Percentiles rank a stretch among this genome's conserved stretches.
These are phyloP conservation scores for Trametes elegans DNA, from an alignment of 768 basidiomycete species.

Conservation along the genomic window DNA sequence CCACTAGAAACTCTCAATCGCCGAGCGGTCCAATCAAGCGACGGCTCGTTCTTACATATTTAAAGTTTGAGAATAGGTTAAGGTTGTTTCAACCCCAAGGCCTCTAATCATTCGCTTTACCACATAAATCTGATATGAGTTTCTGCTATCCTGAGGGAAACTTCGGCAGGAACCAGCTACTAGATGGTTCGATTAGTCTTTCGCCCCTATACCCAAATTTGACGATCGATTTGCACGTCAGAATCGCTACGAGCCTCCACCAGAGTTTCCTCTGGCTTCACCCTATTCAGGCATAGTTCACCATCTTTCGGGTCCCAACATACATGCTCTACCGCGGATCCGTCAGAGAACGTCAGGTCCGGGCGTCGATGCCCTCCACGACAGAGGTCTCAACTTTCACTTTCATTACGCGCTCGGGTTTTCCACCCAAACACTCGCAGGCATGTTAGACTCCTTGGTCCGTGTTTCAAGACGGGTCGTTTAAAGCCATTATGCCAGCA, in stretches of 20 bases:
- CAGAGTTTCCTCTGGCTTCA: slow-evolving; percentile 96
- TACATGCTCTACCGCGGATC: slow-evolving; percentile 78
- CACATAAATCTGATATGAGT: slow-evolving; percentile 56
- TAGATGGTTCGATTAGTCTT: slow-evolving; percentile 96
- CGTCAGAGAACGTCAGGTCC: slow-evolving; percentile 71
- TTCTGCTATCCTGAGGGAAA: slow-evolving; percentile 78
- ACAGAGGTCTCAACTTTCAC: slow-evolving; percentile 65
- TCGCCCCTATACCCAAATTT: slow-evolving; percentile 95
- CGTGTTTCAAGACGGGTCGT: slow-evolving; percentile 82
- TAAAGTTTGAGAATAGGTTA: slow-evolving; percentile 79
- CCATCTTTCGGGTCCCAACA: slow-evolving; percentile 90
- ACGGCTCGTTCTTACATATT: slow-evolving; percentile 59
- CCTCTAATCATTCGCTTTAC: slow-evolving; percentile 91
- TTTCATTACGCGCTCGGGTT: slow-evolving; percentile 67
- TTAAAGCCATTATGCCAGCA: slow-evolving; percentile 79
- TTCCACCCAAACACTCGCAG: slow-evolving; percentile 76
- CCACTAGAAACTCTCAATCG: slow-evolving; percentile 71
- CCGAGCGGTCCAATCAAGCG: slow-evolving; percentile 47
- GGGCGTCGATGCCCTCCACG: slow-evolving; percentile 72
- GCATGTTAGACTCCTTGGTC: slow-evolving; percentile 87
- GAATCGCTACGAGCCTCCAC: slow-evolving; percentile 94
- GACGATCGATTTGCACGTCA: slow-evolving; percentile 96
- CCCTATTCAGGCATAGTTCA: slow-evolving; percentile 89
- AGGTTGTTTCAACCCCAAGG: slow-evolving; percentile 87
- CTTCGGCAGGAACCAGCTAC: slow-evolving; percentile 92